Evolutionary conservation across 768 basidiomycete genomes (phyloP).

Genomic region (Hirschioporus abietinus): DNA sequence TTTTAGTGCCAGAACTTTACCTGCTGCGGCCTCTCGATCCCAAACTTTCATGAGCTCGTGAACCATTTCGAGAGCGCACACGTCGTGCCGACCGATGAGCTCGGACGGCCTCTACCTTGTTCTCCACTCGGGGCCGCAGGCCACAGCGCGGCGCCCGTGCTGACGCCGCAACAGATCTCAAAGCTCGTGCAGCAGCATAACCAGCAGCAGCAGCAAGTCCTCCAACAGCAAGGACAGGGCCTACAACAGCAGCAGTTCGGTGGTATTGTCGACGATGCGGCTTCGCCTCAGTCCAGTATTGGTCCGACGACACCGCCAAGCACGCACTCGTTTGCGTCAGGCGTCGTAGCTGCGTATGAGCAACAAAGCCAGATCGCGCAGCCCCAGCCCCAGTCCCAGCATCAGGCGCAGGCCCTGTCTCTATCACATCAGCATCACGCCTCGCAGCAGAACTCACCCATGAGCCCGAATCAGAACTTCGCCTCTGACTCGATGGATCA

Average conservation of each 20-base stretch:
- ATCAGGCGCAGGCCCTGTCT: too few relatives aligned
- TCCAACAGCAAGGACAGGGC: not conserved
- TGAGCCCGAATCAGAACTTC: too few relatives aligned
- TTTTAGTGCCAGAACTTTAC: constrained; percentile 38
- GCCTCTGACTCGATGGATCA: too few relatives aligned
- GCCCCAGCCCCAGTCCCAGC: not conserved
- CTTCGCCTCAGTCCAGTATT: not conserved
- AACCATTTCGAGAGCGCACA: constrained; percentile 45
- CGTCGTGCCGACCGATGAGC: constrained; percentile 26
- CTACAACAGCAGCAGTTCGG: not conserved
- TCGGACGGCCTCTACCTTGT: constrained; percentile 31
- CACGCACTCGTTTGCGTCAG: not conserved
- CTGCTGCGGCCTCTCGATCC: constrained; percentile 41
- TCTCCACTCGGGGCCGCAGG: constrained; percentile 4
- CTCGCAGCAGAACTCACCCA: too few relatives aligned
- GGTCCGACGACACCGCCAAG: not conserved
- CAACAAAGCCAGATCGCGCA: not conserved
- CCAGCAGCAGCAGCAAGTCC: not conserved
- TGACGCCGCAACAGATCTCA: constrained; percentile 12
- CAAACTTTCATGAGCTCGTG: constrained; percentile 44
- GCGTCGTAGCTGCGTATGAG: not conserved
- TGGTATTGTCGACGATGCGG: not conserved
- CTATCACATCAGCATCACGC: too few relatives aligned
- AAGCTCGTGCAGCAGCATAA: constrained; percentile 16
- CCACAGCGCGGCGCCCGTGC: constrained; percentile 10